Conservation (phyloP, 148 eudicot genomes). For the Linanthus parryae region DNA sequence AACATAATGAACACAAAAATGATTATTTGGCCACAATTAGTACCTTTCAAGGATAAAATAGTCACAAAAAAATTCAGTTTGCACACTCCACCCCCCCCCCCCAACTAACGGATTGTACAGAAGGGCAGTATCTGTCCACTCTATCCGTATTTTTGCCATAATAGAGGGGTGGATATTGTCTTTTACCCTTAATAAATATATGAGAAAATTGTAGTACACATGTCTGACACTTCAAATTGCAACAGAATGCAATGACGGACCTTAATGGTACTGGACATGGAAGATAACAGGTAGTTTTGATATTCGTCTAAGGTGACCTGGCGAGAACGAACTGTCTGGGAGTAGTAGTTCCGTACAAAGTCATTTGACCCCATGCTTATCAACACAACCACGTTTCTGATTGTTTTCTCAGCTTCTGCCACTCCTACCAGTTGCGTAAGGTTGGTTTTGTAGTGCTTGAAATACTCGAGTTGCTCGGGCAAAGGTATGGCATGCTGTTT, state of each 20-base stretch:
- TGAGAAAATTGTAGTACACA: neutral
- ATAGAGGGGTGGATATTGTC: no score
- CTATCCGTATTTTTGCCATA: no score
- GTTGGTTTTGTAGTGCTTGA: slow-evolving; percentile 32
- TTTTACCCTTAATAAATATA: no score
- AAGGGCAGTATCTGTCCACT: no score
- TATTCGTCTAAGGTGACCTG: slow-evolving; percentile 36
- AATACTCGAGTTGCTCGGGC: slow-evolving; percentile 31
- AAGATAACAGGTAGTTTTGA: slow-evolving; percentile 26
- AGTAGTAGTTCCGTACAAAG: slow-evolving; percentile 36
- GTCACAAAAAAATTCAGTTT: neutral
- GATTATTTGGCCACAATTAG: no score
- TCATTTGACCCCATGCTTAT: slow-evolving; percentile 50
- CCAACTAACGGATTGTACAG: no score
- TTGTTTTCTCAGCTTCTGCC: slow-evolving; percentile 14
- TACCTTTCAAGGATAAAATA: no score
- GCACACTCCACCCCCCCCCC: neutral
- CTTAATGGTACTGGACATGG: slow-evolving; percentile 22
- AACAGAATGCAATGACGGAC: no score
- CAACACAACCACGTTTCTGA: slow-evolving; percentile 20
- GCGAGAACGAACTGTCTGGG: slow-evolving; percentile 23
- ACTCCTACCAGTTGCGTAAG: slow-evolving; percentile 22
- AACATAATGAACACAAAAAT: no score
- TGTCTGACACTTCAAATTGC: neutral
- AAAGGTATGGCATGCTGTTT: slow-evolving; percentile 27